phyloP scores from a whole-genome alignment of 2,329 filamentous ascomycete species.

The Huntiella savannae region DNA sequence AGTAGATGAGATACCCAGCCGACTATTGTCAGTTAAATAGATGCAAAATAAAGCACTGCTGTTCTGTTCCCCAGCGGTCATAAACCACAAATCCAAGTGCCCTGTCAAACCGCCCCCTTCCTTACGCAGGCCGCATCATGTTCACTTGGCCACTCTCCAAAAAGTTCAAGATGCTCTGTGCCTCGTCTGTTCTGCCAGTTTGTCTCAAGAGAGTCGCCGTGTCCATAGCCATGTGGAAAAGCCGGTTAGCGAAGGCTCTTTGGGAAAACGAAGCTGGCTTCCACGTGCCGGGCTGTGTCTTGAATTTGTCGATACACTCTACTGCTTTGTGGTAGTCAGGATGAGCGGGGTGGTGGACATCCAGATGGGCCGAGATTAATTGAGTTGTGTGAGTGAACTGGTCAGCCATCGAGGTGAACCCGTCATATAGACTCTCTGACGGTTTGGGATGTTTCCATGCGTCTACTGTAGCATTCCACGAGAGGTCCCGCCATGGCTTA shows the following conservation, averaged over 20 bases:
- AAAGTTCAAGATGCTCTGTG: constrained; percentile 17
- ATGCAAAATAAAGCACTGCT: background rate
- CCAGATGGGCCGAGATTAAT: constrained; percentile 33
- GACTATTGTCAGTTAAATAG: background rate
- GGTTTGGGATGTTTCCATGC: constrained; percentile 27
- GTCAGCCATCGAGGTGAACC: constrained; percentile 28
- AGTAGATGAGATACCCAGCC: no score
- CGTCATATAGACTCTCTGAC: constrained; percentile 30
- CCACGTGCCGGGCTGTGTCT: background rate
- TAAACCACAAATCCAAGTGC: background rate
- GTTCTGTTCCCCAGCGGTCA: background rate
- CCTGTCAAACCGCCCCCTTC: background rate
- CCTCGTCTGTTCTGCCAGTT: constrained; percentile 17
- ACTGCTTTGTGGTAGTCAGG: constrained; percentile 30
- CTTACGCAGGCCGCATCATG: background rate
- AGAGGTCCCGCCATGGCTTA: constrained; percentile 27
- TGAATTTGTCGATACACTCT: constrained; percentile 21
- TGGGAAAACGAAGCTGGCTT: background rate
- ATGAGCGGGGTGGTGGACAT: constrained; percentile 33
- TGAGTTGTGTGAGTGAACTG: constrained; percentile 19
- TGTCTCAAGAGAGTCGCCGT: constrained; percentile 20
- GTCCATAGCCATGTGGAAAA: constrained; percentile 16
- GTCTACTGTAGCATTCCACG: constrained; percentile 33
- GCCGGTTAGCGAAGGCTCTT: constrained; percentile 6
- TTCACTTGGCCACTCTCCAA: constrained; percentile 1